phyloP scores from a whole-genome alignment of 352 stramenopile genomes.

The Globisporangium uncinulatum region DNA sequence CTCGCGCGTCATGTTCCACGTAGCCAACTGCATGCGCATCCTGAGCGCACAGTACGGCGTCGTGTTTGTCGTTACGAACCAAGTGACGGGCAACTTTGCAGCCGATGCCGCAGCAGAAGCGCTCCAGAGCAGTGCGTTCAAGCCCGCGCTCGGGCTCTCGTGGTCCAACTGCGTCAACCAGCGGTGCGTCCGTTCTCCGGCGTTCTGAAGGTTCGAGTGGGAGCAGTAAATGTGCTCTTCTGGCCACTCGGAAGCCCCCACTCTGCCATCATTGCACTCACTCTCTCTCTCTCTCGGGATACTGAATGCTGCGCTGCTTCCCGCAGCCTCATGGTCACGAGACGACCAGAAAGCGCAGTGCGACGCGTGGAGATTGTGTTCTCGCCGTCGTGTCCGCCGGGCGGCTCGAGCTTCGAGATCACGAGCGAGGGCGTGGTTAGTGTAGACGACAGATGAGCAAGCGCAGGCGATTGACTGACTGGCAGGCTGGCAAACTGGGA shows the following conservation, averaged over 20 bases:
- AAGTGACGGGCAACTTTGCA: constrained; percentile 70
- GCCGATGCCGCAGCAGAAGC: constrained; percentile 12
- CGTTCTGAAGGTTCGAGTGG: no score
- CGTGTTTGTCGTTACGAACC: constrained; percentile 75
- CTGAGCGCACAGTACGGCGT: constrained; percentile 70
- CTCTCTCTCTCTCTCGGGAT: background rate
- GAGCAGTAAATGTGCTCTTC: no score
- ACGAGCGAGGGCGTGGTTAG: constrained; percentile 37
- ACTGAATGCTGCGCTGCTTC: constrained; percentile 2
- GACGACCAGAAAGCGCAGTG: constrained; percentile 6
- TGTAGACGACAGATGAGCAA: background rate
- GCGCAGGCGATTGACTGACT: no score
- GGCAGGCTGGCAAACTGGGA: background rate
- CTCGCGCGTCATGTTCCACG: constrained; percentile 73
- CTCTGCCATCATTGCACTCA: no score
- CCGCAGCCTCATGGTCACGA: constrained; percentile 49
- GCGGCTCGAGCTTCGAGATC: constrained; percentile 47
- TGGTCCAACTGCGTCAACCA: constrained; percentile 87
- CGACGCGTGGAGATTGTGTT: constrained; percentile 40
- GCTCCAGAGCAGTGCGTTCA: constrained; percentile 15
- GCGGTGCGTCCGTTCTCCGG: constrained; percentile 24
- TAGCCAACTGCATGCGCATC: constrained; percentile 83
- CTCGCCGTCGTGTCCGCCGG: constrained; percentile 41
- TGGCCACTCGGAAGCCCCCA: no score
- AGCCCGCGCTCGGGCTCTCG: constrained; percentile 65